phyloP scores from a whole-genome alignment of 1,139 yeast species.

The Arxiozyma bovina region DNA sequence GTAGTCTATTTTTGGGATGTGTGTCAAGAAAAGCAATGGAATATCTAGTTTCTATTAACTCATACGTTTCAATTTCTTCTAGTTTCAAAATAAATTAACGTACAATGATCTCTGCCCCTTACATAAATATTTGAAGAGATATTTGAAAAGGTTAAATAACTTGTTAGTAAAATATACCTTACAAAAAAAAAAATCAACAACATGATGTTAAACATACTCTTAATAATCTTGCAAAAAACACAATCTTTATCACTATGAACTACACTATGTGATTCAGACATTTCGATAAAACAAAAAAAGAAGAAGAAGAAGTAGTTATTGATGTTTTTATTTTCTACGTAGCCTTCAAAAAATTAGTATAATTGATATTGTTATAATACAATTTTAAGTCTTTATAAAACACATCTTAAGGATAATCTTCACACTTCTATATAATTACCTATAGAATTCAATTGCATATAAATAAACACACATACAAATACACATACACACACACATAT shows the following conservation, averaged over 20 bases:
- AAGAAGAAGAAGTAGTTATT: too few species aligned
- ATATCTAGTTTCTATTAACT: constrained; percentile 71
- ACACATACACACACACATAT: too few species aligned
- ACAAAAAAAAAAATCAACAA: too few species aligned
- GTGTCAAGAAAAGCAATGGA: constrained; percentile 83
- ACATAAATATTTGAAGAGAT: neutral
- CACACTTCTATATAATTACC: too few species aligned
- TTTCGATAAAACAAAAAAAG: neutral
- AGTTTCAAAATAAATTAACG: neutral
- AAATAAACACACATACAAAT: too few species aligned
- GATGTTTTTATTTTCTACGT: too few species aligned
- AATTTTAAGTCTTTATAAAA: too few species aligned
- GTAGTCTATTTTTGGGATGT: constrained; percentile 83
- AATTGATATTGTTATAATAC: too few species aligned
- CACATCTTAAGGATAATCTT: too few species aligned
- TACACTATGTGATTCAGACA: neutral
- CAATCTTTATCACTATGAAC: constrained; percentile 44
- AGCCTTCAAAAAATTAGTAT: too few species aligned
- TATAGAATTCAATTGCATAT: too few species aligned
- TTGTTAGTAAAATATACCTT: neutral
- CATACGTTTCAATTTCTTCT: constrained; percentile 85
- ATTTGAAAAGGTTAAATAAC: neutral
- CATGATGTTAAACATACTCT: constrained; percentile 37
- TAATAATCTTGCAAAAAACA: constrained; percentile 85
- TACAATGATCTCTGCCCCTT: neutral